These are phyloP conservation scores for Amphirosellinia nigrospora DNA, from an alignment of 495 filamentous ascomycete genomes.

Conservation along the genomic window DNA sequence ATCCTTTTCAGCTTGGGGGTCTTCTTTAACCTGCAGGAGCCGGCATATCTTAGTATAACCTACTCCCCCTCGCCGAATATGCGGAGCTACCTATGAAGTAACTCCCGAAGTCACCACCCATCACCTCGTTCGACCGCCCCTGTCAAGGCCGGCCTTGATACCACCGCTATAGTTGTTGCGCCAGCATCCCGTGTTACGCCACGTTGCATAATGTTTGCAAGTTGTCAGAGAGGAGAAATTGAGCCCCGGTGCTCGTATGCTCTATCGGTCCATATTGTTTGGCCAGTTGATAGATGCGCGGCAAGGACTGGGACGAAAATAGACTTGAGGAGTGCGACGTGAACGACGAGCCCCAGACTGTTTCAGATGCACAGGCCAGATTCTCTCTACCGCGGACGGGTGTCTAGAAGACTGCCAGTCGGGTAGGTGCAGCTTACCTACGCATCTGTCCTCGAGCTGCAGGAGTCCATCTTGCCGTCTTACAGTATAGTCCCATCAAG, in stretches of 20 bases:
- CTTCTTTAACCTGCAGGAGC: constrained; percentile 20
- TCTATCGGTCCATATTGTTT: background rate
- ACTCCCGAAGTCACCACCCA: constrained; percentile 12
- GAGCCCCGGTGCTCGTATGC: constrained; percentile 5
- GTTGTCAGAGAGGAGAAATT: constrained; percentile 4
- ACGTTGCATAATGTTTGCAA: constrained; percentile 22
- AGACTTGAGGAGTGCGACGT: constrained; percentile 12
- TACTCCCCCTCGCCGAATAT: constrained; percentile 10
- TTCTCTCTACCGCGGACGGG: constrained; percentile 1
- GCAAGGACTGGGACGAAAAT: constrained; percentile 18
- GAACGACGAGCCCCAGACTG: constrained; percentile 6
- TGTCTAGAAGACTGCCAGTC: constrained; percentile 15
- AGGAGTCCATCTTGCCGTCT: constrained; percentile 16
- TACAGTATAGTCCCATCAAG: constrained; percentile 27
- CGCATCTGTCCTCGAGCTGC: constrained; percentile 18
- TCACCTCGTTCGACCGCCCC: constrained; percentile 8
- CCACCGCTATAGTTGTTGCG: background rate
- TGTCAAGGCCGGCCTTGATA: background rate
- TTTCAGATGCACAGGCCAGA: constrained; percentile 23
- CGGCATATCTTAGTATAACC: constrained; percentile 21
- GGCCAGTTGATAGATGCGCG: constrained; percentile 3
- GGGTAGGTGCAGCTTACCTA: constrained; percentile 23
- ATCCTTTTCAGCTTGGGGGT: constrained; percentile 7
- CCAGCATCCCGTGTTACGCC: constrained; percentile 3
- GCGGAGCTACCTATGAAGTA: constrained; percentile 17